Evolutionary conservation across 495 filamentous ascomycete species (phyloP).

Genomic region (Xanthoparmelia taractica): DNA sequence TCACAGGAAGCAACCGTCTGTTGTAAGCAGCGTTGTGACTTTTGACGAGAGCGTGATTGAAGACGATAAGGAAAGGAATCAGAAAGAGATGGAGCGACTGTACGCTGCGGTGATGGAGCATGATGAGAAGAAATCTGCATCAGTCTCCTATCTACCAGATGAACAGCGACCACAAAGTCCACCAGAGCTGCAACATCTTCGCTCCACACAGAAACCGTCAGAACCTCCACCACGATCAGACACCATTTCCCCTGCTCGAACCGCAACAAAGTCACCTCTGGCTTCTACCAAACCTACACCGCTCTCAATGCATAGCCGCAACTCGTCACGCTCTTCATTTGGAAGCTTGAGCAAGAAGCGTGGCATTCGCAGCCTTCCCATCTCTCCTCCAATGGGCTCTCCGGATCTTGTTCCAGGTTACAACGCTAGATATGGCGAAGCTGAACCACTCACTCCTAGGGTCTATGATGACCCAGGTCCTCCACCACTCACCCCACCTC

Average conservation of each 20-base stretch:
- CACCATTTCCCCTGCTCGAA: conserved; percentile 33
- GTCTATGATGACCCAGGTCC: conserved; percentile 48
- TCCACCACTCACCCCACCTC: conserved; percentile 38
- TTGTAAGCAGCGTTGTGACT: conserved; percentile 46
- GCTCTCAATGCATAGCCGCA: conserved; percentile 31
- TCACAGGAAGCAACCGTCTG: conserved; percentile 33
- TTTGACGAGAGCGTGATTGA: conserved; percentile 72
- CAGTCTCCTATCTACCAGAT: conserved; percentile 20
- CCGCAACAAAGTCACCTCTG: conserved; percentile 33
- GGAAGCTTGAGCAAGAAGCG: conserved; percentile 42
- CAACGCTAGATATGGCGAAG: conserved; percentile 38
- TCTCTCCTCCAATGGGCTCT: conserved; percentile 51
- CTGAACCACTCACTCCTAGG: conserved; percentile 50
- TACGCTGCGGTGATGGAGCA: conserved; percentile 90
- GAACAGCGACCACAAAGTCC: conserved; percentile 22
- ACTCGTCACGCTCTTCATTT: conserved; percentile 49
- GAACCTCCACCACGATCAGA: conserved; percentile 23
- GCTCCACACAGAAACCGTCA: conserved; percentile 17
- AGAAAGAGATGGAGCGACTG: conserved; percentile 77
- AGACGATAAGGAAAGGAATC: conserved; percentile 60
- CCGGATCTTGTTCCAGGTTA: conserved; percentile 36
- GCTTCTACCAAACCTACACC: conserved; percentile 40
- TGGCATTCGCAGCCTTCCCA: conserved; percentile 47
- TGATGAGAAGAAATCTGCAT: conserved; percentile 58
- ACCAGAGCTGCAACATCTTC: conserved; percentile 29